Base-by-base conservation (phyloP, 768 basidiomycete species). In the Auriscalpium vulgare region DNA sequence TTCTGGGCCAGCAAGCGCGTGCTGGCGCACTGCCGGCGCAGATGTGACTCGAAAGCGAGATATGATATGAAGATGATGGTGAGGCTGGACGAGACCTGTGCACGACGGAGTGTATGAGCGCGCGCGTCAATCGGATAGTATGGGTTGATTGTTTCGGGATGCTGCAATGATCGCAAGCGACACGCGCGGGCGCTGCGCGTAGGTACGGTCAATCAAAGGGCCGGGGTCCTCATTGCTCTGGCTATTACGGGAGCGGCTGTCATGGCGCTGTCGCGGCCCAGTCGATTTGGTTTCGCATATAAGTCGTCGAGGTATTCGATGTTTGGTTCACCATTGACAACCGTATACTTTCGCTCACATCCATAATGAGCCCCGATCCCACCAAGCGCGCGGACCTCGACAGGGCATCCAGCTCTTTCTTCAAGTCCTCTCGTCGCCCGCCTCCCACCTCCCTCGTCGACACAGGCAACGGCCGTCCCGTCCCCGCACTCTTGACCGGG, bases 381-480 rank as follows among this genome's bases (percentile, higher is more conserved):
- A 13, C 13, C 40, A 43, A 17, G 13, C 40, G 40, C 17, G 13
- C 17, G 14, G 40, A 43, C 40, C 17, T 43, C 17, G 40, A 13
- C 40, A 43, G 17, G 40, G 14, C 13, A 2, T 14, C 13, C 8
- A 17, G 40, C 40, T 43, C 40, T 6, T 14, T 13, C 40, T 43
- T 14, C 40, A 43, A 29, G 29, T 29, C 29, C 29, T 29, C 29
- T 17, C 40, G 40, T 43, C 40, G 14, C 7, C 40, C 13, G 13
- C 40, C 3, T 43, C 40, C 14, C 14, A 43, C 3, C 13, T 43
- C 58, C 23, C 55, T 59, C 21, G 36, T 62, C 8, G 37, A 62
- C 44, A 16, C 34, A 4, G 6, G 47, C 21, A 57, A 59, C 53
- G 50, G 50, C 17, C 53, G 17, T n/a, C 53, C 50, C 3, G 9